Base-by-base conservation (phyloP, 495 filamentous ascomycete species). In the Gamarada debralockiae region DNA sequence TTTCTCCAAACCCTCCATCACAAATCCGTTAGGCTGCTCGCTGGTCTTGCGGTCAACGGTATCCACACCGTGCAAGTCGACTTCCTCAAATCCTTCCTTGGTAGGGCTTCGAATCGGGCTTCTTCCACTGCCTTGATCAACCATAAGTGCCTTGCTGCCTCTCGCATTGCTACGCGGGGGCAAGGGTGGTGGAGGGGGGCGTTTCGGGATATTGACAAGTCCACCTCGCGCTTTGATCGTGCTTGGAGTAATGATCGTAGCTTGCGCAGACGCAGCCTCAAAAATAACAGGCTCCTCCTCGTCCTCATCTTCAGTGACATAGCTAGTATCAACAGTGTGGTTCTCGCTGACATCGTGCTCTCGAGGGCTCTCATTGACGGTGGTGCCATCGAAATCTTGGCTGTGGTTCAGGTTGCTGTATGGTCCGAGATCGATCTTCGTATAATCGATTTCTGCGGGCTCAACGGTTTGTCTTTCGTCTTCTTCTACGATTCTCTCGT, bases 121-220 rank as follows among this genome's bases (percentile, higher is more conserved):
- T 21, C 14, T 45, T 1, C 56, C 52, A 33, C 44, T 53, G 6
- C 31, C 42, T 39, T 56, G 49, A 46, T 63, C 56, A 9, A 59
- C 41, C 59, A 62, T 63, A 36, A 33, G 13, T 12, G 23, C 48
- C 22, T 34, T 45, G 33, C 52, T 61, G 3, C 20, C 18, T 53
- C 61, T 53, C 3, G 56, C 52, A 13, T 48, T 2, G 33, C 34
- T 59, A 17, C 62, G 20, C 15, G 62, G 59, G 14, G 62, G 62
- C 12, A 65, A 29, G 17, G 61, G 53, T 12, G 86, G 83, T 53
- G 87, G 86, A 6, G 84, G 74, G 2, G 82, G 67, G 24, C 85
- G 71, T 68, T 88, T 89, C 1, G 85, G 80, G 62, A 92, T 90
- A 18, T 78, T 85, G 22, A 92, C 84, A 14, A 89, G 63, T 21